Percentiles rank a stretch among this genome's conserved stretches.
phyloP scores from a whole-genome alignment of 345 rosid species.

The Eutrema japonicum region DNA sequence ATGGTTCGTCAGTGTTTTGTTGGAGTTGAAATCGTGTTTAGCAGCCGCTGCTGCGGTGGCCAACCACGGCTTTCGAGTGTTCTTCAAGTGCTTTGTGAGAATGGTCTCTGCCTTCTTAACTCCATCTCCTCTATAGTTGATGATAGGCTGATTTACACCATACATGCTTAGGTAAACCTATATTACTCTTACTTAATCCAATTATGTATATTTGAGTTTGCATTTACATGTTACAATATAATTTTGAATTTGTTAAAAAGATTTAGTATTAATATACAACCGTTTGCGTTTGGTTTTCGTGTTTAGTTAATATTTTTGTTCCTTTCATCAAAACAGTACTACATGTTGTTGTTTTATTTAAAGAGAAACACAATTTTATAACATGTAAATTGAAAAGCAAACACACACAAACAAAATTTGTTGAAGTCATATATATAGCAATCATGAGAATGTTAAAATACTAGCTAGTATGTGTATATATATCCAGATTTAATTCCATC shows the following conservation, averaged over 20 bases:
- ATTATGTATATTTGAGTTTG: background rate
- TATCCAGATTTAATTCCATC: background rate
- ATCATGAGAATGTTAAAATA: slow-evolving; percentile 8
- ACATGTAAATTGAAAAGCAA: background rate
- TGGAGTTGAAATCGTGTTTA: slow-evolving; percentile 62
- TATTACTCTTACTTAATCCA: background rate
- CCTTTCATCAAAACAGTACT: background rate
- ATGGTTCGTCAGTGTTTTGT: slow-evolving; percentile 46
- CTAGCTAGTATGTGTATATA: background rate
- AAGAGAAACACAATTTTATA: background rate
- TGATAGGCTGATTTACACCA: slow-evolving; percentile 50
- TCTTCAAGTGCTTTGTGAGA: slow-evolving; percentile 48
- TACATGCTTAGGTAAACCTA: slow-evolving; percentile 59
- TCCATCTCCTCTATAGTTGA: slow-evolving; percentile 60
- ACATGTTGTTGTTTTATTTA: background rate
- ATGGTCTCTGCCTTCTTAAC: slow-evolving; percentile 55
- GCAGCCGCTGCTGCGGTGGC: slow-evolving; percentile 38
- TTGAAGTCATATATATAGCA: background rate
- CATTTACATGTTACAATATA: background rate
- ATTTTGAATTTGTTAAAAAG: background rate
- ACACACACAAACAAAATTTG: background rate
- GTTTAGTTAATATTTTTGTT: background rate
- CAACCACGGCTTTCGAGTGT: slow-evolving; percentile 55
- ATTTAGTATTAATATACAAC: background rate
- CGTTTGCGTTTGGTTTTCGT: background rate